Evolutionary conservation across 2,329 filamentous ascomycete species (phyloP), one percentile per base, ranked within the genome.

Genomic region (Penicillium polonicum): DNA sequence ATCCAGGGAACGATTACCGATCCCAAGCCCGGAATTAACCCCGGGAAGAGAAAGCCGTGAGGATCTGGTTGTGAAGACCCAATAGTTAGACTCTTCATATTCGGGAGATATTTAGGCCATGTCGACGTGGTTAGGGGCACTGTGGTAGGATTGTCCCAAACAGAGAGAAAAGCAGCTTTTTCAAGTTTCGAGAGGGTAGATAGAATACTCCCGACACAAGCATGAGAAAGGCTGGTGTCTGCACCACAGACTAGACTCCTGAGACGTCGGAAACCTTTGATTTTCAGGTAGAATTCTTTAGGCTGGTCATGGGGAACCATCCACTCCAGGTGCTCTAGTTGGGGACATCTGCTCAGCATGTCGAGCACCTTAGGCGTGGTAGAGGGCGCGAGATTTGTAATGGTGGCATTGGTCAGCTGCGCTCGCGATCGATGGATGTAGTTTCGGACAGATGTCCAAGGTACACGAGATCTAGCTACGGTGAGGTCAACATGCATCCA

Each of bases 401-500:
- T 57, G 15, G 62, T 66, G 9, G 71, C 72, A 42, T 68, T 63
- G 23, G 69, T 71, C 29, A 77, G 63, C 60, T 68, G 66, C 6
- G 68, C 68, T 46, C 74, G 69, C 17, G 75, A 71, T 43, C 67
- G 69, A 39, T 70, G 63, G 56, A 77, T 68, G 59, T 73, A 76
- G 44, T 70, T 63, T 48, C 71, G 59, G 41, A 76, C 59, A n/a
- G 73, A 65, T 21, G 66, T 59, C 68, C 69, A 68, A 41, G 68
- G 67, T n/a, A 85, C 77, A 4, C 72, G 72, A 60, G 69, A 74
- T 29, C 68, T 73, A 6, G 80, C 78, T 3, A 68, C 69, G 2
- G 77, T 78, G 9, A 87, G 74, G 60, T 86, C 83, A 12, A 87
- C 69, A 57, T 81, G 70, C 57, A 72, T 74, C 82, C 84, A 85